These are phyloP conservation scores for Debaryomyces castellii DNA, from an alignment of 805 yeast species.

Conservation along the genomic window DNA sequence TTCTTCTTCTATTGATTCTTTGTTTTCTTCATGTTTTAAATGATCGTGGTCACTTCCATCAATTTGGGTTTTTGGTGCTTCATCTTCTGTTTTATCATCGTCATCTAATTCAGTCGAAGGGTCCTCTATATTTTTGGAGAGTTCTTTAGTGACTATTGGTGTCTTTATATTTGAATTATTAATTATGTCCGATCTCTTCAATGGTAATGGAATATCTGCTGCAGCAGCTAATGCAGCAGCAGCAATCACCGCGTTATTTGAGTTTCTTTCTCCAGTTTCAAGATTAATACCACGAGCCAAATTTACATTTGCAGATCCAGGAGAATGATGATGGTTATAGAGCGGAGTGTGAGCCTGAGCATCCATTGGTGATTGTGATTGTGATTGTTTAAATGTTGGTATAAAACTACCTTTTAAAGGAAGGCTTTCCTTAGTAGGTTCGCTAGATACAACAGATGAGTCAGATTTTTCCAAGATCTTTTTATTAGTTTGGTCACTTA, in stretches of 20 bases:
- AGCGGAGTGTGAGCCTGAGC: background rate
- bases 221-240: conserved; percentile 86
- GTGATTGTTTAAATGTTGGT: conserved; percentile 14
- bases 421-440: background rate
- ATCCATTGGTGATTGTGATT: conserved; percentile 16
- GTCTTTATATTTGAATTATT: conserved; percentile 1
- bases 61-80: conserved; percentile 6
- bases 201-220: conserved; percentile 71
- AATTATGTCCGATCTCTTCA: conserved; percentile 13
- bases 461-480: background rate
- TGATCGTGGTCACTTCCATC: background rate
- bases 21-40: background rate
- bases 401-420: conserved; percentile 1
- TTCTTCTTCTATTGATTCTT: background rate
- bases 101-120: conserved; percentile 16
- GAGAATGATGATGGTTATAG: conserved; percentile 19
- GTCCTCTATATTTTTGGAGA: conserved; percentile 3
- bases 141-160: background rate
- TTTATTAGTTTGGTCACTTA: background rate
- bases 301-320: conserved; percentile 50
- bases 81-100: conserved; percentile 27
- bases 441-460: background rate
- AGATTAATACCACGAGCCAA: conserved; percentile 36
- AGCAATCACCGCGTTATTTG: conserved; percentile 62
- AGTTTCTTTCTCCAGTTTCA: conserved; percentile 32